A percentile compares a stretch with the other conserved stretches of the same genome.
Conservation (phyloP, 495 filamentous ascomycete species). For the Cercophora newfieldiana region DNA sequence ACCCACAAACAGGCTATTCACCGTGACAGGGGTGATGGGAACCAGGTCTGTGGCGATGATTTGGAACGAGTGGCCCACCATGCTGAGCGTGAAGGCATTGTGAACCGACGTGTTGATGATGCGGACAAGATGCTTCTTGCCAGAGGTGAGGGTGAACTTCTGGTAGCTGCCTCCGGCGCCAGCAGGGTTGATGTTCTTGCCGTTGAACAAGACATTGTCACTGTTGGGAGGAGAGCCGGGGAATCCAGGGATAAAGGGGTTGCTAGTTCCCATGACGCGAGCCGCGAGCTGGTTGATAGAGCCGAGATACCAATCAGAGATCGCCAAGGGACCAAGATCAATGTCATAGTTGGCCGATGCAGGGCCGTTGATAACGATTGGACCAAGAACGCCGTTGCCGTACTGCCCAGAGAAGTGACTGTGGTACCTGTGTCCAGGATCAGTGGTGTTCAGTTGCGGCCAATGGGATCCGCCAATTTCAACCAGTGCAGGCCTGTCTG, state of each 20-base stretch:
- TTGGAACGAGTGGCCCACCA: constrained; percentile 52
- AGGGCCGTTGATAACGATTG: constrained; percentile 59
- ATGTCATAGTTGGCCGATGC: constrained; percentile 52
- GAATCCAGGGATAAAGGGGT: constrained; percentile 35
- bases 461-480: background rate
- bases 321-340: constrained; percentile 46
- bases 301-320: constrained; percentile 48
- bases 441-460: background rate
- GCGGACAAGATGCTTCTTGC: constrained; percentile 49
- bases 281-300: constrained; percentile 25
- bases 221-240: constrained; percentile 32
- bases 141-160: constrained; percentile 37
- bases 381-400: constrained; percentile 48
- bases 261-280: constrained; percentile 26
- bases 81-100: constrained; percentile 30
- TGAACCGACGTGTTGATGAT: constrained; percentile 53
- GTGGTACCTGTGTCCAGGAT: constrained; percentile 47
- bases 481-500: background rate
- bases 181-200: constrained; percentile 42
- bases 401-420: constrained; percentile 58
- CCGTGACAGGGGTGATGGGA: constrained; percentile 47
- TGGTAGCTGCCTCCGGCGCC: constrained; percentile 32
- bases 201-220: constrained; percentile 41
- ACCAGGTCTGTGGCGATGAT: constrained; percentile 52
- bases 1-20: constrained; percentile 47